Evolutionary conservation across 192 early-diverging fungal genomes (phyloP), one percentile per base, ranked within the genome.

Genomic region (Backusella australiensis): DNA sequence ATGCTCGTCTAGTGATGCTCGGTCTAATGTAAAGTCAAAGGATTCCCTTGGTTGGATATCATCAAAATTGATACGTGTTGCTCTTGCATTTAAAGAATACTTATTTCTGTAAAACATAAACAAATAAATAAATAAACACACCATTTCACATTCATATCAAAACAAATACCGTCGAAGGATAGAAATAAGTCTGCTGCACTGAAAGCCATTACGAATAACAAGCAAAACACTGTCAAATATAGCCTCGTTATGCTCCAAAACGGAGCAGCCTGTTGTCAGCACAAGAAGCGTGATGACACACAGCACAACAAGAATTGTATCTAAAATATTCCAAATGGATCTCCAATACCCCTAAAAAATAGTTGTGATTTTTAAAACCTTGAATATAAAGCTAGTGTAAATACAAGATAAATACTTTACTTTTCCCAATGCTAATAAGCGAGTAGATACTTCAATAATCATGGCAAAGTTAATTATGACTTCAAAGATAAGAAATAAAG

Each of bases 291-390:
- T 93, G 19, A 91, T 85, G 17, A 84, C 82, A 77, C 93, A 94
- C 35, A 94, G 81, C 0, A 86, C 26, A 1, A 93, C 92, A 11
- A 94, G 81, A 12, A 93, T 67, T 14, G 92, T 87, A 73, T 94
- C 93, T 46, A 93, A 83, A 70, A 90, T 83, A 79, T 94, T 94
- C 85, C 89, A 92, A 77, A 88, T 83, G 3, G 92, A 92, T 44
- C 80, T 84, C 87, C 87, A 90, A 38, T 86, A 88, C 52, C 76
- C 75, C 87, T 90, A 77, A 41, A 41, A 52, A 32, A 32, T 32
- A 32, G 32, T 2, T 3, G 32, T 32, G 32, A 0, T 32, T 32
- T 3, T 32, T 32, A 32, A 32, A 32, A 32, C 32, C 32, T 32
- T 32, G 32, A 3, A 32, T 32, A 32, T 66, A 71, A 70, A 42